phyloP scores from a whole-genome alignment of 2,329 filamentous ascomycete genomes.

The Colletotrichum truncatum region DNA sequence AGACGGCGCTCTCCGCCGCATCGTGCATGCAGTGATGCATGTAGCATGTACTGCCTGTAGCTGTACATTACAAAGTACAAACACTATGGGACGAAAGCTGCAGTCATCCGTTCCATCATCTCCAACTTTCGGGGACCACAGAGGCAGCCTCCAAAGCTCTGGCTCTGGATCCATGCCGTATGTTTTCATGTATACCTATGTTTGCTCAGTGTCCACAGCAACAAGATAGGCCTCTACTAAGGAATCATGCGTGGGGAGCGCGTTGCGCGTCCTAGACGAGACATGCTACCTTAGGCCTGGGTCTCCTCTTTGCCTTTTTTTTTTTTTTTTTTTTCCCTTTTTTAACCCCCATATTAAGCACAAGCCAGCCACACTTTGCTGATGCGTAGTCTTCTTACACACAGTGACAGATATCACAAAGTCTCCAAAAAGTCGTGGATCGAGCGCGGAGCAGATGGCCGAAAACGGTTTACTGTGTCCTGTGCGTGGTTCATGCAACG shows the following conservation, averaged over 20 bases:
- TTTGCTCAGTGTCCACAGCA: conserved; percentile 10
- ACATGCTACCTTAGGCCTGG: too few species aligned
- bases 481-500: conserved; percentile 14
- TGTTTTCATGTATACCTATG: background rate
- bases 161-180: background rate
- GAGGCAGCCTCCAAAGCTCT: background rate
- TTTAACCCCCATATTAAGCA: conserved; percentile 20
- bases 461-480: conserved; percentile 5
- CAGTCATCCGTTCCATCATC: background rate
- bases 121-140: background rate
- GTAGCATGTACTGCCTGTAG: background rate
- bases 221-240: background rate
- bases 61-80: background rate
- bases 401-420: too few species aligned
- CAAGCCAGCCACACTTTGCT: conserved; percentile 19
- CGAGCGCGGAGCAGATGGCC: conserved; percentile 8
- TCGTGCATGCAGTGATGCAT: background rate
- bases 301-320: too few species aligned
- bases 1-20: conserved; percentile 3
- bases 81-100: background rate
- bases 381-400: background rate
- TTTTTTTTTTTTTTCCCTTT: too few species aligned
- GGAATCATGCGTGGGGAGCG: conserved; percentile 15
- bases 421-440: background rate
- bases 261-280: conserved; percentile 26